phyloP scores from a whole-genome alignment of 352 stramenopile genomes.

The Globisporangium abappressorium region DNA sequence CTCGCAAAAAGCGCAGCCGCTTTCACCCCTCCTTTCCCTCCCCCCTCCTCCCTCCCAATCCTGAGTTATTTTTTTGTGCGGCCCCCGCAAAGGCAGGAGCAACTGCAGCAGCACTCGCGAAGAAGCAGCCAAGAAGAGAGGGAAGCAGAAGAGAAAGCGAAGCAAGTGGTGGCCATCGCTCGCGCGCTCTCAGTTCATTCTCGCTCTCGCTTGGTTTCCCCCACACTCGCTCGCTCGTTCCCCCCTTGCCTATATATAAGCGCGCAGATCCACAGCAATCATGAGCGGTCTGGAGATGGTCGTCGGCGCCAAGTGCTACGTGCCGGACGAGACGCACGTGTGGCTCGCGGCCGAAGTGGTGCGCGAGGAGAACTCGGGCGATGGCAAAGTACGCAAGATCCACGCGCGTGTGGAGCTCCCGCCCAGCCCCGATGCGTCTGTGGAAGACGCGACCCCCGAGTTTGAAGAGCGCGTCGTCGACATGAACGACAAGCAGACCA shows the following conservation, averaged over 20 bases:
- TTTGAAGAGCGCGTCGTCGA: slow-evolving; percentile 68
- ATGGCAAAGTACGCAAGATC: slow-evolving; percentile 66
- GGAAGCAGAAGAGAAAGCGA: neutral
- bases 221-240: neutral
- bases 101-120: neutral
- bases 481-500: slow-evolving; percentile 67
- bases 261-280: neutral
- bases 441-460: slow-evolving; percentile 13
- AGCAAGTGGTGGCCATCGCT: slow-evolving; percentile 1
- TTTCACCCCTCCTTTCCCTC: neutral
- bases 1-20: slow-evolving; percentile 3
- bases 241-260: slow-evolving; percentile 1
- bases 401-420: slow-evolving; percentile 59
- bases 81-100: neutral
- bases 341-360: slow-evolving; percentile 80
- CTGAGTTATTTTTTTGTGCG: slow-evolving; percentile 6
- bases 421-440: slow-evolving; percentile 17
- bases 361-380: slow-evolving; percentile 58
- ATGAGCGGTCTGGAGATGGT: slow-evolving; percentile 58
- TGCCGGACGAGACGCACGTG: slow-evolving; percentile 81
- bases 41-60: neutral
- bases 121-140: slow-evolving; percentile 8
- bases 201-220: neutral
- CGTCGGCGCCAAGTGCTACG: slow-evolving; percentile 78
- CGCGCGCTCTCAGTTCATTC: neutral